Conservation (phyloP, 108 stramenopile species). For the Cyclostephanos invisitatus region DNA sequence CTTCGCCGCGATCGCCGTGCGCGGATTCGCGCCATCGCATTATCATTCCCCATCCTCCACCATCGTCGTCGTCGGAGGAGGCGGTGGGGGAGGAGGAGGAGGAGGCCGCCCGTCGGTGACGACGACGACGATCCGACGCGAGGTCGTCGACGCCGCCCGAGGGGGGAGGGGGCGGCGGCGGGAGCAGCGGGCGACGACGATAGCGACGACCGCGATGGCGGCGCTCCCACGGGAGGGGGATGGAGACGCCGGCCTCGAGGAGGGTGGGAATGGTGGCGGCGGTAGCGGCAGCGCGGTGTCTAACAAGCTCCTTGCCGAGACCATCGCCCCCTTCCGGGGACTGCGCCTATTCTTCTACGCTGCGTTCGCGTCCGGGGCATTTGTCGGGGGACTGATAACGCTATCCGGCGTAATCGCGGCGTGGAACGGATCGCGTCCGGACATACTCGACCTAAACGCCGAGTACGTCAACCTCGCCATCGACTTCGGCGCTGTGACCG, state of each 20-base stretch:
- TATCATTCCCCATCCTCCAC: no score
- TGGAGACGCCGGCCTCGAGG: no score
- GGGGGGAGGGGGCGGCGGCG: no score
- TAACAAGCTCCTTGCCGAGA: no score
- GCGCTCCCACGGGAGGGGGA: neutral
- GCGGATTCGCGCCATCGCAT: no score
- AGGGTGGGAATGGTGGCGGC: no score
- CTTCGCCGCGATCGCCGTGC: no score
- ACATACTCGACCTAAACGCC: constrained; percentile 65
- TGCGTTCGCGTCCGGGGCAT: constrained; percentile 18
- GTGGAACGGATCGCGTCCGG: constrained; percentile 55
- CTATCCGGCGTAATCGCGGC: constrained; percentile 58
- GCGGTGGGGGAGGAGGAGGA: no score
- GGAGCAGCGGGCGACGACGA: neutral
- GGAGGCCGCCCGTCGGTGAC: neutral
- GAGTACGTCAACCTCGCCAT: constrained; percentile 83
- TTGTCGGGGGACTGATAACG: constrained; percentile 13
- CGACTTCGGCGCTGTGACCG: constrained; percentile 79
- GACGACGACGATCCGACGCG: neutral
- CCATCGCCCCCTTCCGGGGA: neutral
- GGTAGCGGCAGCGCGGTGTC: no score
- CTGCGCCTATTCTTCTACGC: constrained; percentile 1
- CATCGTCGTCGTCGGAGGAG: no score
- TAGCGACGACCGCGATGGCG: neutral
- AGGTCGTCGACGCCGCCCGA: no score